Conservation (phyloP, 306 rosid genomes). For the Quercus cerris region DNA sequence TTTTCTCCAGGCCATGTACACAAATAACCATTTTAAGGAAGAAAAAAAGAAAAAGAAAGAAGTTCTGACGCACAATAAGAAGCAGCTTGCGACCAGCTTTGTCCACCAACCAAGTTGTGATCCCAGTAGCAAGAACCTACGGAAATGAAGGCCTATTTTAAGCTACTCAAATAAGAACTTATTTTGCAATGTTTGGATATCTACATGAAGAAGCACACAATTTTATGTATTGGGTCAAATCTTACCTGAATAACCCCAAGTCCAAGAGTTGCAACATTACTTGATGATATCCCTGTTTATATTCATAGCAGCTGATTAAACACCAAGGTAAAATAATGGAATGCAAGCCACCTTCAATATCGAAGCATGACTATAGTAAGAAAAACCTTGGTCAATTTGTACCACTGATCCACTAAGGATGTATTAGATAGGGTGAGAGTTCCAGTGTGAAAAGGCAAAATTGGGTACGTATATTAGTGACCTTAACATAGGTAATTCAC, state of each 20-base stretch:
- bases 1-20: neutral
- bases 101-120: constrained; percentile 81
- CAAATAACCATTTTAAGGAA: neutral
- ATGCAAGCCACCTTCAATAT: constrained; percentile 14
- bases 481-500: neutral
- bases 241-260: constrained; percentile 75
- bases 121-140: constrained; percentile 67
- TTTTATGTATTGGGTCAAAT: neutral
- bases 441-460: neutral
- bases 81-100: constrained; percentile 77
- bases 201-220: neutral
- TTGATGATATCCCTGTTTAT: constrained; percentile 62
- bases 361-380: constrained; percentile 1
- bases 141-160: constrained; percentile 11
- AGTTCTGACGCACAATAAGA: constrained; percentile 49
- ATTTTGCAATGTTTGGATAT: neutral
- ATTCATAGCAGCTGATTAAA: neutral
- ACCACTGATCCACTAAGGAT: constrained; percentile 6
- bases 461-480: neutral
- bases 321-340: constrained; percentile 22
- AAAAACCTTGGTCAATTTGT: constrained; percentile 12
- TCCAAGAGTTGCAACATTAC: constrained; percentile 63
- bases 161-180: neutral
- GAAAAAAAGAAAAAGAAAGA: neutral
- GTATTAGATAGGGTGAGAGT: neutral